phyloP scores from a whole-genome alignment of 768 basidiomycete genomes.

The Trametes cinnabarina region DNA sequence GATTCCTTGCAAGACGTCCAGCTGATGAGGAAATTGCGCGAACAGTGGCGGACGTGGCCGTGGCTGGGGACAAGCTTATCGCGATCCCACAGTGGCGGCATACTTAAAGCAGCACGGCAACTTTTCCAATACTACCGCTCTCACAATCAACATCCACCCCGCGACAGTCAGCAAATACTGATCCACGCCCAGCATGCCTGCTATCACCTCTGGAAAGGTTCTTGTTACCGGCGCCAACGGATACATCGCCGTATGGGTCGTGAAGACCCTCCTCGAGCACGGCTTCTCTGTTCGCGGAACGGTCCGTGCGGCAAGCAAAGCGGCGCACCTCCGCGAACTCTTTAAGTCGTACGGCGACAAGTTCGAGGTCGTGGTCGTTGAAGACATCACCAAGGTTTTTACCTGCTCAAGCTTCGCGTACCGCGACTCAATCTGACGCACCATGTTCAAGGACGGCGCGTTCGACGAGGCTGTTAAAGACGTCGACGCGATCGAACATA shows the following conservation, averaged over 20 bases:
- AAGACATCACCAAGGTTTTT: conserved; percentile 59
- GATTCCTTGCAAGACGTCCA: too few relatives aligned
- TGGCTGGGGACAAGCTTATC: too few relatives aligned
- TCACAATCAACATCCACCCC: neutral
- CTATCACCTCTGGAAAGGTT: conserved; percentile 37
- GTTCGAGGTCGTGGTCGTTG: conserved; percentile 64
- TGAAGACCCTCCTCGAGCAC: conserved; percentile 50
- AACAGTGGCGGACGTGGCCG: too few relatives aligned
- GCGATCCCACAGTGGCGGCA: too few relatives aligned
- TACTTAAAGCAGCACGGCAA: too few relatives aligned
- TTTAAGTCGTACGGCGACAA: conserved; percentile 55
- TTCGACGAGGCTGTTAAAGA: conserved; percentile 80
- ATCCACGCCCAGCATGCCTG: conserved; percentile 31
- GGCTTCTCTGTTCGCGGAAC: conserved; percentile 68
- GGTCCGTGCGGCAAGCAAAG: conserved; percentile 62
- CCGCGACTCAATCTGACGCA: neutral
- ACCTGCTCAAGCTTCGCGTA: neutral
- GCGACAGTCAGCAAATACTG: neutral
- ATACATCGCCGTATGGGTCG: conserved; percentile 60
- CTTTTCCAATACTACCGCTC: too few relatives aligned
- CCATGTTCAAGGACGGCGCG: conserved; percentile 48
- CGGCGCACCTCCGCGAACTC: conserved; percentile 49
- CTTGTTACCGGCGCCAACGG: conserved; percentile 62
- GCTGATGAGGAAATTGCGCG: too few relatives aligned
- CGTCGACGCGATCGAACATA: conserved; percentile 70